phyloP scores from a whole-genome alignment of 768 basidiomycete genomes.

The Tephrocybe sp. region DNA sequence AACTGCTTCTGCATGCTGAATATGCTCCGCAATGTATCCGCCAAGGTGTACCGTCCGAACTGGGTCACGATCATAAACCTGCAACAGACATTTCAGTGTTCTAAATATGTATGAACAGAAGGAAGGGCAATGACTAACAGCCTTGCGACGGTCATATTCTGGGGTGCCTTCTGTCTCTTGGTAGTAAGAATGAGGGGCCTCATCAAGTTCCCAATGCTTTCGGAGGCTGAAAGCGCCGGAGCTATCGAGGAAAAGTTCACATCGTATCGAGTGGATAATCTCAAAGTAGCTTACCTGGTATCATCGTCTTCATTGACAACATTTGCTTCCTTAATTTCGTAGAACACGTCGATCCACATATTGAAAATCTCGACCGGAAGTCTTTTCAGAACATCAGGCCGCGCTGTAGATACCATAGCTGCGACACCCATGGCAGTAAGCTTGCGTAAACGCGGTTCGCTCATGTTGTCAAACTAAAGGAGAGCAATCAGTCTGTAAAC shows the following conservation, averaged over 20 bases:
- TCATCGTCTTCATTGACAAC: constrained; percentile 33
- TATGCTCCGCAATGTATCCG: constrained; percentile 51
- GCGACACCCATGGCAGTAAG: constrained; percentile 82
- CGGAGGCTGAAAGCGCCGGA: constrained; percentile 40
- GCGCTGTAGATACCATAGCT: constrained; percentile 71
- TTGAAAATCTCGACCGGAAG: constrained; percentile 79
- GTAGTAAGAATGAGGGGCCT: constrained; percentile 58
- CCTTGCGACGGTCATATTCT: constrained; percentile 75
- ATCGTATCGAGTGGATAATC: background rate
- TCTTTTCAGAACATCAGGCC: constrained; percentile 68
- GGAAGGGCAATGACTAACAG: constrained; percentile 45
- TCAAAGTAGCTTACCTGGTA: constrained; percentile 27
- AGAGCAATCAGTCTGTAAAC: too few species aligned
- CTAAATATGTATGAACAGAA: constrained; percentile 5
- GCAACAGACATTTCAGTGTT: constrained; percentile 8
- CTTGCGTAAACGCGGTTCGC: constrained; percentile 82
- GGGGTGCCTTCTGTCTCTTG: constrained; percentile 66
- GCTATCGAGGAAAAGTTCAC: constrained; percentile 13
- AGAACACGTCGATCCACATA: constrained; percentile 87
- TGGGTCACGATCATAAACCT: constrained; percentile 74
- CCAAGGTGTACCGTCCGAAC: constrained; percentile 69
- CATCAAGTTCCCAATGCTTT: constrained; percentile 71
- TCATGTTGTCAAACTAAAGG: constrained; percentile 85
- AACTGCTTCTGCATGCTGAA: constrained; percentile 63
- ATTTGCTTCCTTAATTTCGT: constrained; percentile 77